Base-by-base conservation (phyloP, 306 rosid genomes). In the Morella rubra region DNA sequence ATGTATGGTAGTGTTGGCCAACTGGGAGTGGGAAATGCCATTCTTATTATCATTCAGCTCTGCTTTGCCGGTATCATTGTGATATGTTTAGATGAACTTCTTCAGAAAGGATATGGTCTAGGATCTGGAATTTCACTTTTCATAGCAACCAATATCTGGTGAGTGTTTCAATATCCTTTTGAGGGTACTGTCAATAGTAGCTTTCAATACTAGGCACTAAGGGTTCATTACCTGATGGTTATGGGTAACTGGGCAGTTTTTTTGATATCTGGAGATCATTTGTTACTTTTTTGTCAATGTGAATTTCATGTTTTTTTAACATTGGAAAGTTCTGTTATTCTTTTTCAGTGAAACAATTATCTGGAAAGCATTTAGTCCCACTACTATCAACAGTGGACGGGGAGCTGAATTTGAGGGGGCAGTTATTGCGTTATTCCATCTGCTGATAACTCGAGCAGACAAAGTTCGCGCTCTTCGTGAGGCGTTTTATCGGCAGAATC, bases 371-470 rank as follows among this genome's bases (percentile, higher is more conserved):
- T 93, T 93, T 81, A 93, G 96, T 73, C 98, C 98, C 72, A 91
- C 98, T 84, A 93, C 97, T 32, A 93, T 93, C 73, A 93, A 93
- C 69, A 93, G 97, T 81, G 98, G 98, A 32, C 90, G 98, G 27
- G 97, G 98, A 81, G 93, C 93, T 80, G 97, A 93, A 83, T 93
- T 91, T 87, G 96, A 91, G 82, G 98, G 98, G 55, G 98, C 97
- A 68, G 96, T 93, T 78, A 90, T 91, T 79, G 97, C 98, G 72
- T 77, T 93, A 49, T 93, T 93, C 88, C 98, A 93, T 85, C 83
- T 93, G 69, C 80, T 93, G 83, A 93, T 93, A 16, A 88, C 93
- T 60, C 90, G 97, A 71, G 77, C 98, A 4, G 97, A 93, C 85
- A 93, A 93, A 73, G 92, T 93, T 15, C 90, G 97, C 7, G 98